These are phyloP conservation scores for Arachis monticola DNA, from an alignment of 331 rosid genomes.

Conservation along the genomic window DNA sequence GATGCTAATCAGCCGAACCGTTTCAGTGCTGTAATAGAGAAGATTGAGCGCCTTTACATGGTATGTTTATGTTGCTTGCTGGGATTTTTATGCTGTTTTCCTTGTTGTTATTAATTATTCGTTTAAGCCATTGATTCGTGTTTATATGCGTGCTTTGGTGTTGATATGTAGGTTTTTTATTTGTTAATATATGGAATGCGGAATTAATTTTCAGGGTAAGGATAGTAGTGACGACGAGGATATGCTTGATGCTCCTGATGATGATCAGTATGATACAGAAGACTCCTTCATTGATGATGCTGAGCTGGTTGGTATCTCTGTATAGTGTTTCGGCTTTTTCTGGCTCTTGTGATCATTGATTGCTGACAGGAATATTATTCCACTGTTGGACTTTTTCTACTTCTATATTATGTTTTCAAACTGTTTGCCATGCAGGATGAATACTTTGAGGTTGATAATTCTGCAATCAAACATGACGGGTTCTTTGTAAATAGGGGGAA, in stretches of 20 bases:
- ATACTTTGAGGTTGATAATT: slow-evolving; percentile 94
- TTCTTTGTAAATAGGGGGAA: slow-evolving; percentile 95
- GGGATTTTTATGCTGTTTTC: slow-evolving; percentile 4
- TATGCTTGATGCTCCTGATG: slow-evolving; percentile 78
- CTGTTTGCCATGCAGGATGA: slow-evolving; percentile 80
- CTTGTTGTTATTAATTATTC: slow-evolving; percentile 20
- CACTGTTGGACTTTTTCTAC: slow-evolving; percentile 13
- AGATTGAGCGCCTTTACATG: slow-evolving; percentile 96
- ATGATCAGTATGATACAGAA: slow-evolving; percentile 97
- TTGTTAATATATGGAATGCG: slow-evolving; percentile 26
- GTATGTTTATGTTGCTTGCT: slow-evolving; percentile 45
- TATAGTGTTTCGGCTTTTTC: slow-evolving; percentile 27
- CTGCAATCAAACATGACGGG: slow-evolving; percentile 90
- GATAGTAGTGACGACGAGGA: slow-evolving; percentile 98
- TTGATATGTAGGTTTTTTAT: slow-evolving; percentile 26
- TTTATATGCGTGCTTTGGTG: slow-evolving; percentile 13
- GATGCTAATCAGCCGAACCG: slow-evolving; percentile 81
- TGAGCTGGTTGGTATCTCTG: slow-evolving; percentile 76
- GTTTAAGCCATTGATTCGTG: slow-evolving; percentile 13
- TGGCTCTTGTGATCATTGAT: slow-evolving; percentile 33
- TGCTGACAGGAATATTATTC: slow-evolving; percentile 28
- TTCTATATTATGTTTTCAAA: slow-evolving; percentile 20
- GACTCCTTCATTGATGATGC: slow-evolving; percentile 98
- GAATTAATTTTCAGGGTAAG: slow-evolving; percentile 70
- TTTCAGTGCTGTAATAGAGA: slow-evolving; percentile 96